Percentiles rank a stretch among this genome's conserved stretches.
These are phyloP conservation scores for Nakazawaea populi DNA, from an alignment of 805 yeast genomes.

Conservation along the genomic window DNA sequence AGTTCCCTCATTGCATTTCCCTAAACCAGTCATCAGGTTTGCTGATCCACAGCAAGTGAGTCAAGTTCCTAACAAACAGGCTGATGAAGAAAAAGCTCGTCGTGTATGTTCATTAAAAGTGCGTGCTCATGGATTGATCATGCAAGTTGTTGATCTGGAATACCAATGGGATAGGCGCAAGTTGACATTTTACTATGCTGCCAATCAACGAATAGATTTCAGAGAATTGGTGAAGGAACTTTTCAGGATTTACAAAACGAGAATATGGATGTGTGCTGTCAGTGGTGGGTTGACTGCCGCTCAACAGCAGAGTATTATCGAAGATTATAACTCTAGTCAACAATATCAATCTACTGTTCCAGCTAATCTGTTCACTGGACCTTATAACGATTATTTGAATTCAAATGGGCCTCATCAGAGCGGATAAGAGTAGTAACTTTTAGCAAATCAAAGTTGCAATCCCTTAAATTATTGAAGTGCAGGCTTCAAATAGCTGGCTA, in stretches of 20 bases:
- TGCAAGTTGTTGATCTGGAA: conserved; percentile 73
- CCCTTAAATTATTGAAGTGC: too few species aligned
- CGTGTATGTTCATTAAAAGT: conserved; percentile 54
- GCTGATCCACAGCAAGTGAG: conserved; percentile 59
- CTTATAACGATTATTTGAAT: not conserved
- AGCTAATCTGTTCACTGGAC: not conserved
- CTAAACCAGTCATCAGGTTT: conserved; percentile 58
- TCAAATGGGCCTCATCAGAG: not conserved
- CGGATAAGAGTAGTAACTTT: not conserved
- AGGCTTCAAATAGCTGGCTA: too few species aligned
- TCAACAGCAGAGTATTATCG: not conserved
- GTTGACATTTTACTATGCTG: conserved; percentile 66
- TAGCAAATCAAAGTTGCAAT: not conserved
- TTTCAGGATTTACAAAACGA: conserved; percentile 68
- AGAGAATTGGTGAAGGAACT: conserved; percentile 72
- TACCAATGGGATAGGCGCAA: conserved; percentile 83
- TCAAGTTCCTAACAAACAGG: conserved; percentile 50
- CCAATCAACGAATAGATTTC: conserved; percentile 66
- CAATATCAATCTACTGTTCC: not conserved
- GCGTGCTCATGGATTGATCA: conserved; percentile 38
- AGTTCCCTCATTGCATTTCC: conserved; percentile 51
- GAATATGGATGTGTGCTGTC: conserved; percentile 87
- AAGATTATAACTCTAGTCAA: not conserved
- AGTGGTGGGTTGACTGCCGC: conserved; percentile 10
- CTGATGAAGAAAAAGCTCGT: conserved; percentile 68